Evolutionary conservation across 768 basidiomycete species (phyloP), one percentile per base, ranked within the genome.

Genomic region (Calocera cornea): DNA sequence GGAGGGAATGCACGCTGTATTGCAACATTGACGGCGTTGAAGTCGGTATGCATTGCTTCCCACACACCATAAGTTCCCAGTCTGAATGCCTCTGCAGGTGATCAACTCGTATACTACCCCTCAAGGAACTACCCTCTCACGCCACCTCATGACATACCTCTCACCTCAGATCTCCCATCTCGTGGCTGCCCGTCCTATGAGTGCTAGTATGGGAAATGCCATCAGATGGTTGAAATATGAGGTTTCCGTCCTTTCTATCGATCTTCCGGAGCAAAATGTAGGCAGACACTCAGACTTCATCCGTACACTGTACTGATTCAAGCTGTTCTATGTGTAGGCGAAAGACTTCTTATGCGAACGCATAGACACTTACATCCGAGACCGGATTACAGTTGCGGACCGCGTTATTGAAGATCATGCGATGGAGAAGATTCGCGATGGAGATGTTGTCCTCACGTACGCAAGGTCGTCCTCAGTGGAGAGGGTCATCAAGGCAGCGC

Each of bases 391-490:
- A 69, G 82, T 91, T 50, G 97, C 97, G 1, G 95, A 90, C 77
- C 85, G 94, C 74, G 91, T 98, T 65, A 98, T 99, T 63, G 87
- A 91, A 74, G 86, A 89, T 69, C 84, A 87, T 65, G 92, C 94
- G 0, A 85, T 87, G 60, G 90, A 87, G 73, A 98, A 98, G 79
- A 97, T 99, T 73, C 91, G 92, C 72, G 86, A 97, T 70, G 92
- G 90, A 7, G 94, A 97, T 77, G 87, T 90, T 34, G 86, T 99
- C 65, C 80, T 99, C 47, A 95, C 94, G 16, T 99, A 91, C 77
- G 94, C 94, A 29, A 84, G 93, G 93, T 97, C 95, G 17, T 97
- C 95, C 0, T 86, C 97, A 0, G 93, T 98, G 2, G 92, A 98
- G 75, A 90, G 92, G 72, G 87, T 92, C 5, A 74, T 99, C 1